Base-by-base conservation (phyloP, 768 basidiomycete genomes). In the Boletus patriciae region DNA sequence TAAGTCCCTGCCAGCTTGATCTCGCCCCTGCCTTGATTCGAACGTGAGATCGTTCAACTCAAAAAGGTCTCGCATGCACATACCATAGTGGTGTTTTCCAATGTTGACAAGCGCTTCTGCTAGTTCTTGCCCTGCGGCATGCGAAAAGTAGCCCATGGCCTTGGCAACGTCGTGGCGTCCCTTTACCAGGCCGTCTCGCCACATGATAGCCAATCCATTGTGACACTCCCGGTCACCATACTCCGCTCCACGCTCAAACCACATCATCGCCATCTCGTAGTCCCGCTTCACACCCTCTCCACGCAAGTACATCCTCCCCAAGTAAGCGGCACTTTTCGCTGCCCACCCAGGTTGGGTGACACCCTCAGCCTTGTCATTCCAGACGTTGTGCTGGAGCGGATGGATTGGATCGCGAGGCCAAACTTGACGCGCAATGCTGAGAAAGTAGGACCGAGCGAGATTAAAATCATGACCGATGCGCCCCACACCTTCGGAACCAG, bases 31-130 rank as follows among this genome's bases (percentile, higher is more conserved):
- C 80, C 95, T 96, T 60, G 18, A 40, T 31, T 44, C 23, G 3
- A 33, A 31, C 12, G 8, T 67, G 25, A 66, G 63, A 37, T 52
- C 36, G 5, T 29, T 47, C 23, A 10, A 38, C 11, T 16, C 8
- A 9, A 16, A 19, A n/a, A 50, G 13, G 12, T 18, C 50, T 47
- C 23, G 11, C 19, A 49, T 40, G 27, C 16, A 71, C 77, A 57
- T 55, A 88, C 86, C 70, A 61, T 80, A 90, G 63, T 91, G 79
- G 62, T 85, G 71, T 73, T 96, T 98, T 7, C 88, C 97, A 5
- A 98, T 69, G 65, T 98, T 90, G 23, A 97, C 88, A 56, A 94
- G 86, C 0, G 95, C 94, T 68, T 98, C 97, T 0, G 94, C 88
- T 15, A 95, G 80, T 60, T 98, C 95, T 66, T 89, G 88, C 9